Conservation (phyloP, 176 grass and related monocot species). For the Musa itinerans region DNA sequence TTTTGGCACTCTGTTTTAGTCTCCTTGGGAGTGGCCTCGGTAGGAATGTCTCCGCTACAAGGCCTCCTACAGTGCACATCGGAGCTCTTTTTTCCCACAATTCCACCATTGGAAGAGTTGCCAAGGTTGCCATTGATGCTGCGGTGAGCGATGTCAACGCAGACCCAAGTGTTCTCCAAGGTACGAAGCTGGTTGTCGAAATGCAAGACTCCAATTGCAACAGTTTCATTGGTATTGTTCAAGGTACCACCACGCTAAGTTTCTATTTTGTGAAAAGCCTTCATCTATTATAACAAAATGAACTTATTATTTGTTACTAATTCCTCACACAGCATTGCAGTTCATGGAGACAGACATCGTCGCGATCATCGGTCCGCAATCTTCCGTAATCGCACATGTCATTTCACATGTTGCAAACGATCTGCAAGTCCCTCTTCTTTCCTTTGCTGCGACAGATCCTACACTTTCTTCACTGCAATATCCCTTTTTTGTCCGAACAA, state of each 20-base stretch:
- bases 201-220: constrained; percentile 9
- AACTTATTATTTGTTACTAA: not conserved
- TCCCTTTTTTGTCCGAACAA: constrained; percentile 8
- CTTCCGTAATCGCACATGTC: constrained; percentile 7
- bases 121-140: constrained; percentile 14
- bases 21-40: not conserved
- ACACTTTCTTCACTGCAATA: constrained; percentile 10
- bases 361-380: constrained; percentile 3
- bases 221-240: not conserved
- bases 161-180: constrained; percentile 2
- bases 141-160: constrained; percentile 15
- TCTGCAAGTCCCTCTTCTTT: constrained; percentile 7
- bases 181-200: constrained; percentile 1
- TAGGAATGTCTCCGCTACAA: not conserved
- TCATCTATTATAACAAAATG: not conserved
- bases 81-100: constrained; percentile 6
- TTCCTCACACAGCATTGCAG: constrained; percentile 5
- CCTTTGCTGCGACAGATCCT: constrained; percentile 11
- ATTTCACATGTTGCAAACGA: constrained; percentile 15
- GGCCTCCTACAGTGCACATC: constrained; percentile 12
- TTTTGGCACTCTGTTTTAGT: not conserved
- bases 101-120: constrained; percentile 13
- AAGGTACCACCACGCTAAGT: not conserved
- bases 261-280: not conserved
- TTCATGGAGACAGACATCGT: constrained; percentile 12